Evolutionary conservation across 257 asterid species (phyloP).

Genomic region (Solanum chaucha): DNA sequence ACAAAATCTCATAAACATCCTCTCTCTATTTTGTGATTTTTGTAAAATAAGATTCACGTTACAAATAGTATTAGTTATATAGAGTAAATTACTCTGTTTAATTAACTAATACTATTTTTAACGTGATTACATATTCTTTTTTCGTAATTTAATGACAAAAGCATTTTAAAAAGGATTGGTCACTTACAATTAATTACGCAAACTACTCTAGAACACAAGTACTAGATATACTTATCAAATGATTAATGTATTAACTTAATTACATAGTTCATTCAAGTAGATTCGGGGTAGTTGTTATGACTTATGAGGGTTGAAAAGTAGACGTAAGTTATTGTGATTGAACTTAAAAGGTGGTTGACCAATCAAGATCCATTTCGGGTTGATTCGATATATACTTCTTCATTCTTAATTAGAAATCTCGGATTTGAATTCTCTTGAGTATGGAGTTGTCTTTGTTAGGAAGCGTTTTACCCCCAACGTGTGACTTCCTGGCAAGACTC

Average conservation of each 20-base stretch:
- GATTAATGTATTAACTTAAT: not conserved
- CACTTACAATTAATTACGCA: not conserved
- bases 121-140: not conserved
- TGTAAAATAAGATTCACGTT: not conserved
- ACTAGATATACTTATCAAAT: not conserved
- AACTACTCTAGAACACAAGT: not conserved
- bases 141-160: not conserved
- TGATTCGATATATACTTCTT: too few species aligned
- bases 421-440: rapidly evolving
- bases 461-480: too few species aligned
- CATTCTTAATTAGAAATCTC: too few species aligned
- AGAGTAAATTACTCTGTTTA: not conserved
- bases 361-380: too few species aligned
- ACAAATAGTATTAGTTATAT: not conserved
- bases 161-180: not conserved
- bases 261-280: not conserved
- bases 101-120: not conserved
- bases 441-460: too few species aligned
- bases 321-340: not conserved
- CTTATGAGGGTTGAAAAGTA: not conserved
- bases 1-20: not conserved
- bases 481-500: too few species aligned
- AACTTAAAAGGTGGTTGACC: not conserved
- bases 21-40: not conserved
- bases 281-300: not conserved